Percentiles rank a stretch among this genome's conserved stretches.
phyloP scores from a whole-genome alignment of 1,284 basidiomycete genomes.

The Puccinia triticina region DNA sequence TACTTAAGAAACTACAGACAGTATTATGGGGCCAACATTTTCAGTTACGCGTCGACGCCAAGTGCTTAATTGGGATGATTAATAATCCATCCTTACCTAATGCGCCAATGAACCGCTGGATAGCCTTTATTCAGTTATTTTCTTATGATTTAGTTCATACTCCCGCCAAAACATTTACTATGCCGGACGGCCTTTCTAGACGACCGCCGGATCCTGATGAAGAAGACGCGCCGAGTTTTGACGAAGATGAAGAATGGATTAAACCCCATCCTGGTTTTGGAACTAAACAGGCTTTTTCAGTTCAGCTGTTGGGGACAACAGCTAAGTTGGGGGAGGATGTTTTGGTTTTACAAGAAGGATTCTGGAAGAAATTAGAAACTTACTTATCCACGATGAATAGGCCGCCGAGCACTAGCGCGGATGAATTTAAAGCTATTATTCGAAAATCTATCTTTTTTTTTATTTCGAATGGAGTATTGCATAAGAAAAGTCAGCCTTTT shows the following conservation, averaged over 20 bases:
- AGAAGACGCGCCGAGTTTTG: not conserved
- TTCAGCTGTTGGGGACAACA: too few relatives aligned
- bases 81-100: too few relatives aligned
- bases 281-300: not conserved
- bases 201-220: slow-evolving; percentile 1
- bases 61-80: too few relatives aligned
- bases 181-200: slow-evolving; percentile 11
- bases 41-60: too few relatives aligned
- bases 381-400: not conserved
- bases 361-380: too few relatives aligned
- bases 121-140: slow-evolving; percentile 29
- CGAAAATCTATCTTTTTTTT: not conserved
- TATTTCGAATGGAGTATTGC: not conserved
- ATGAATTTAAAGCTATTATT: not conserved
- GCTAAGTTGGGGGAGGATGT: not conserved
- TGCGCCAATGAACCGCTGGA: slow-evolving; percentile 20
- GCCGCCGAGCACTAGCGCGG: not conserved
- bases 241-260: not conserved
- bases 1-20: too few relatives aligned
- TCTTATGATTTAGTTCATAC: slow-evolving; percentile 15
- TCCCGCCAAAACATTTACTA: not conserved
- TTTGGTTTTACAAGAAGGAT: not conserved
- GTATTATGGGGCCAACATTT: too few relatives aligned
- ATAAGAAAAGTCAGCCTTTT: too few relatives aligned
- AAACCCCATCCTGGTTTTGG: not conserved